phyloP scores from a whole-genome alignment of 202 grass and related monocot genomes.

The Hordeum pubiflorum region DNA sequence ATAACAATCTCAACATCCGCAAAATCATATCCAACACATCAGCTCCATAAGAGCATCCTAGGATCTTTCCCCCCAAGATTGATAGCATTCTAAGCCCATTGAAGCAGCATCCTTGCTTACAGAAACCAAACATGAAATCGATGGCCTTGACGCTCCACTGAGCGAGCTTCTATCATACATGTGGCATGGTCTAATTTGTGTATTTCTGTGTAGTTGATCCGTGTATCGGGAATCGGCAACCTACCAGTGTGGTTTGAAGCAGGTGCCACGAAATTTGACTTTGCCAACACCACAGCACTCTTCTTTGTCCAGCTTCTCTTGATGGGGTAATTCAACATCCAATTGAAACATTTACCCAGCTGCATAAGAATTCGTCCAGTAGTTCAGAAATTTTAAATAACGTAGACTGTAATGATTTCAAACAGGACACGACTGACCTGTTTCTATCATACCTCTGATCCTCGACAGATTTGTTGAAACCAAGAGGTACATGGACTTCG shows the following conservation, averaged over 20 bases:
- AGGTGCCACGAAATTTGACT: constrained; percentile 63
- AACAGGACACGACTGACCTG: background rate
- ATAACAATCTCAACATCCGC: background rate
- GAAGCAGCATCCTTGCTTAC: background rate
- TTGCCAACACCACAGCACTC: constrained; percentile 54
- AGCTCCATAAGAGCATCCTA: background rate
- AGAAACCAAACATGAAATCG: background rate
- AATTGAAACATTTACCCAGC: constrained; percentile 3
- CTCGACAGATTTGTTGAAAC: constrained; percentile 68
- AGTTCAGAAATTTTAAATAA: background rate
- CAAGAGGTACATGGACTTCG: constrained; percentile 87
- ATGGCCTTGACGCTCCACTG: background rate
- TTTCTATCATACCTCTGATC: background rate
- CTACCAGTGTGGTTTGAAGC: constrained; percentile 87
- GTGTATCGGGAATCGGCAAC: constrained; percentile 63
- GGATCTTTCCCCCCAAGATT: background rate
- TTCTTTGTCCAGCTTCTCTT: constrained; percentile 81
- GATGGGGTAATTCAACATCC: constrained; percentile 70
- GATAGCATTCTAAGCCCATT: background rate
- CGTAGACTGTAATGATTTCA: background rate
- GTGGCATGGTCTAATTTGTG: background rate
- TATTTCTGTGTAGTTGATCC: constrained; percentile 50
- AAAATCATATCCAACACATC: background rate
- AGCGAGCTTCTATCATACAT: background rate
- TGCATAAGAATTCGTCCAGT: background rate